phyloP scores from a whole-genome alignment of 75 land plant genomes.

The Sequoiadendron giganteum region DNA sequence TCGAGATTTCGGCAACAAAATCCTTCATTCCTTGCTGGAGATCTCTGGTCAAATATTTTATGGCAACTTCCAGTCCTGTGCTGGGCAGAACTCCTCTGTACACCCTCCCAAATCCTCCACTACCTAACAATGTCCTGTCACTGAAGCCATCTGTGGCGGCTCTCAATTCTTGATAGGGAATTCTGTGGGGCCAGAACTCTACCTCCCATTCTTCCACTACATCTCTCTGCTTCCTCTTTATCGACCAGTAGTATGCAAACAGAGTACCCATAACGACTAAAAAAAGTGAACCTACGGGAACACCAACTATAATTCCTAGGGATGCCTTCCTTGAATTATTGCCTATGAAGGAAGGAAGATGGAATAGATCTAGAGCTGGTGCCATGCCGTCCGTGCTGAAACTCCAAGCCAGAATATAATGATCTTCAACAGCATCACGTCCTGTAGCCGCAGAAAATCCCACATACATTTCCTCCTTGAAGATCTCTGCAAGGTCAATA shows the following conservation, averaged over 20 bases:
- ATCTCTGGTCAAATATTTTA: conserved; percentile 41
- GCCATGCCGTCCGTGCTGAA: conserved; percentile 29
- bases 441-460: conserved; percentile 38
- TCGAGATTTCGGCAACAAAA: conserved; percentile 55
- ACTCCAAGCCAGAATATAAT: conserved; percentile 28
- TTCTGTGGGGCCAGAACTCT: conserved; percentile 33
- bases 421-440: background rate
- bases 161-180: conserved; percentile 37
- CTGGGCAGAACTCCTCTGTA: conserved; percentile 39
- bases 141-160: conserved; percentile 41
- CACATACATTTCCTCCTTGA: conserved; percentile 26
- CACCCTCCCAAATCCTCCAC: conserved; percentile 59
- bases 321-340: conserved; percentile 2
- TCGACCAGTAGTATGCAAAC: background rate
- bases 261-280: background rate
- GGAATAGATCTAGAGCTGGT: conserved; percentile 14
- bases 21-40: conserved; percentile 42
- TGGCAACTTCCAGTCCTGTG: conserved; percentile 36
- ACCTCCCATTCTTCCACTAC: conserved; percentile 39
- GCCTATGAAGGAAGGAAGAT: conserved; percentile 27
- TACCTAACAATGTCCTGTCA: conserved; percentile 29
- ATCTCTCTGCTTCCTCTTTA: conserved; percentile 18
- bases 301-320: background rate
- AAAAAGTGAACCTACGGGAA: background rate
- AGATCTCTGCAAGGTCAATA: conserved; percentile 11